Evolutionary conservation across 345 rosid genomes (phyloP).

Genomic region (Citrus glauca): DNA sequence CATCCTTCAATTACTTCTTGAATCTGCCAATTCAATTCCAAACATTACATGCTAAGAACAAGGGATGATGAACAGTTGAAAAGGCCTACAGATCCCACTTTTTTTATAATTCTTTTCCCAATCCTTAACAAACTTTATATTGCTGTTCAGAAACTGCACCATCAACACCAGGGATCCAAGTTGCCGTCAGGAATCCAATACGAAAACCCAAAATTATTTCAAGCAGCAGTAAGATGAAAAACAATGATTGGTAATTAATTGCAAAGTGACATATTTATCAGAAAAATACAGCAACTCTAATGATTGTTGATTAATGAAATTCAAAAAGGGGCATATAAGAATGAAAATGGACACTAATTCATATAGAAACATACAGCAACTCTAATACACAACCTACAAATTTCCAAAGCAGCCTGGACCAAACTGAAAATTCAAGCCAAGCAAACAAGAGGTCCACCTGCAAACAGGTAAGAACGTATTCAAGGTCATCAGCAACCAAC

Average conservation of each 20-base stretch:
- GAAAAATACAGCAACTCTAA: background rate
- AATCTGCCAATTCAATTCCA: background rate
- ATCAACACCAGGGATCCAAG: background rate
- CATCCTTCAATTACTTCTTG: too few relatives aligned
- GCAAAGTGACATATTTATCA: background rate
- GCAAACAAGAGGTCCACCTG: constrained; percentile 17
- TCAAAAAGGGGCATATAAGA: constrained; percentile 3
- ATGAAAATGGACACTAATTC: constrained; percentile 3
- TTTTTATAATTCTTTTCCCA: too few relatives aligned
- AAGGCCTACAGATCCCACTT: too few relatives aligned
- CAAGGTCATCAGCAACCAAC: constrained; percentile 11
- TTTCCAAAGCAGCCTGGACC: constrained; percentile 20
- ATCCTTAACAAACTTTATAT: background rate
- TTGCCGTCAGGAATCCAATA: background rate
- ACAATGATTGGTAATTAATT: constrained; percentile 1
- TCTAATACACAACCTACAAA: constrained; percentile 23
- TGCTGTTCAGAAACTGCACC: background rate
- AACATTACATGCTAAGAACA: background rate
- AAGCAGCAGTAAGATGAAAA: background rate
- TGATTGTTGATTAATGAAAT: background rate
- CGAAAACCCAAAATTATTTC: background rate
- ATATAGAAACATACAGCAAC: constrained; percentile 14
- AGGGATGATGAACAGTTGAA: background rate
- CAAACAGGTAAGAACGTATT: constrained; percentile 14
- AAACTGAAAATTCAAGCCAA: constrained; percentile 16